phyloP scores from a whole-genome alignment of 192 early-diverging fungal species.

The Phlyctochytrium arcticum region DNA sequence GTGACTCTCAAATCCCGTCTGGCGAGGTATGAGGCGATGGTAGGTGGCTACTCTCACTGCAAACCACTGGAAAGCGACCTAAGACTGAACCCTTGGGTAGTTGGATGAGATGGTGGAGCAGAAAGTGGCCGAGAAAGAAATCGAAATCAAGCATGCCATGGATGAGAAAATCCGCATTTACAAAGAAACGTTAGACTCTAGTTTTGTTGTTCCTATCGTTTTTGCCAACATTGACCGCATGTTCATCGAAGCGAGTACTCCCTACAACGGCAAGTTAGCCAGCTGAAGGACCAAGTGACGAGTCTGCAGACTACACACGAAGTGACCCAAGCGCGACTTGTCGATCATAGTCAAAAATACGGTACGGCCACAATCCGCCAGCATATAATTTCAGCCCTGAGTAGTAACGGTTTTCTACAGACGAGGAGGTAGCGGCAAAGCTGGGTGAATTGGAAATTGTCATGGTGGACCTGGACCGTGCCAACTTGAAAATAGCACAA shows the following conservation, averaged over 20 bases:
- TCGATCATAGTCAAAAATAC: slow-evolving; percentile 59
- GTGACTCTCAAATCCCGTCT: slow-evolving; percentile 52
- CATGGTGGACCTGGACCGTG: slow-evolving; percentile 76
- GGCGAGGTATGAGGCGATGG: slow-evolving; percentile 54
- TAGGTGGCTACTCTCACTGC: slow-evolving; percentile 25
- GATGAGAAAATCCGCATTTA: slow-evolving; percentile 78
- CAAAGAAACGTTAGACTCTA: slow-evolving; percentile 64
- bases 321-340: slow-evolving; percentile 63
- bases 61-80: neutral
- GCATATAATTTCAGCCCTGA: neutral
- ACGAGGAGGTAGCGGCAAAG: slow-evolving; percentile 75
- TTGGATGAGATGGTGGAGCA: slow-evolving; percentile 68
- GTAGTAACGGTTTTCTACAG: neutral
- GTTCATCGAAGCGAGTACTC: slow-evolving; percentile 60
- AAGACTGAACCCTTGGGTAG: slow-evolving; percentile 3
- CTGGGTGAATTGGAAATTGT: slow-evolving; percentile 89
- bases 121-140: slow-evolving; percentile 64
- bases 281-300: slow-evolving; percentile 70
- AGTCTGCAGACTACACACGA: slow-evolving; percentile 67
- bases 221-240: neutral
- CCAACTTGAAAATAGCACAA: slow-evolving; percentile 63
- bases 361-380: slow-evolving; percentile 20
- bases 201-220: too few relatives aligned
- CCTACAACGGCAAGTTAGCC: slow-evolving; percentile 75
- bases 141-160: slow-evolving; percentile 65